Base-by-base conservation (phyloP, 176 grass and related monocot species). In the Saccharum officinarum region DNA sequence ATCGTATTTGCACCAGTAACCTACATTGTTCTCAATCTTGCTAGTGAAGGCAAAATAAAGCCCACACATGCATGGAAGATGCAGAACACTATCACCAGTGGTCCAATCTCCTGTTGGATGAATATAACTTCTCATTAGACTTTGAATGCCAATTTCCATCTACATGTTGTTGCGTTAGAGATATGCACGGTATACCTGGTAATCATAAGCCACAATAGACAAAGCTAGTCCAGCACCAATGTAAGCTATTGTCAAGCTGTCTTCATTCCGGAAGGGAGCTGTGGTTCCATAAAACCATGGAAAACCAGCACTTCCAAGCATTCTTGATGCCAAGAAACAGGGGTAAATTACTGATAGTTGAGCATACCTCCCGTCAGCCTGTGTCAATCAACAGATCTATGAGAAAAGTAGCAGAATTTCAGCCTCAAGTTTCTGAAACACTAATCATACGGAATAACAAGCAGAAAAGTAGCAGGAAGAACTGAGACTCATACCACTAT, bases 31-130 rank as follows among this genome's bases (percentile, higher is more conserved):
- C 97, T 89, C 61, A 96, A 41, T 79, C 89, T 94, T 57, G 97
- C 93, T 22, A 99, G 84, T n/a, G 88, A 92, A 82, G 93, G 93
- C 70, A 96, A 80, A 83, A 94, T 90, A 75, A 99, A 99, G 46
- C 93, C 97, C 50, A 96, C 86, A 86, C 86, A 99, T 50, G 90
- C 90, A 88, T 99, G 88, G 83, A 94, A 95, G 76, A 93, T 76
- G 87, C 91, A 98, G 79, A 98, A 98, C 64, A 92, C 20, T 59
- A 92, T 83, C 66, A 99, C 87, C 81, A 98, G 60, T 79, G 80
- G 42, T 41, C 87, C 88, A 87, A 98, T 94, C 50, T 95, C 96
- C 96, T 98, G 84, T 59, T 38, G 20, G 87, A 86, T 46, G n/a
- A 46, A 81, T 25, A 79, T 25, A 61, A 61, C 1, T 61, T 60